A percentile compares a stretch with the other conserved stretches of the same genome.
Evolutionary conservation across 495 filamentous ascomycete species (phyloP).

Genomic region (Margaritispora aquatica): DNA sequence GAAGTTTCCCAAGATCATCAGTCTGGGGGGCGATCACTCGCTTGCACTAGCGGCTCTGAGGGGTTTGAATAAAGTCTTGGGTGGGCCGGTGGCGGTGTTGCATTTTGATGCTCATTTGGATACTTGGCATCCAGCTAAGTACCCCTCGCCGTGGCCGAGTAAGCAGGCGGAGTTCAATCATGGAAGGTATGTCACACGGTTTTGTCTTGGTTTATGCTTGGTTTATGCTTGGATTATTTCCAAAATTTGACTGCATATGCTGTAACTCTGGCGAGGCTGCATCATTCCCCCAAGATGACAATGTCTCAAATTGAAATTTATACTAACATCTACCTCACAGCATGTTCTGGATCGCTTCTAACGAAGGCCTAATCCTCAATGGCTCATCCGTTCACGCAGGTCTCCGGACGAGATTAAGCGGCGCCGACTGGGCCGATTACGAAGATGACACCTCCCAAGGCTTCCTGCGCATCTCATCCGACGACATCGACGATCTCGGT

Average conservation of each 20-base stretch:
- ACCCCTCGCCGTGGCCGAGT: conserved; percentile 65
- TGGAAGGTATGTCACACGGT: too few relatives aligned
- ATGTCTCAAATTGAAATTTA: too few relatives aligned
- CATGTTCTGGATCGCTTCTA: conserved; percentile 78
- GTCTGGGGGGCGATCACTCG: conserved; percentile 76
- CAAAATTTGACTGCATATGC: too few relatives aligned
- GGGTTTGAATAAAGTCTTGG: conserved; percentile 63
- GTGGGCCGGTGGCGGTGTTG: conserved; percentile 65
- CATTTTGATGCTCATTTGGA: conserved; percentile 80
- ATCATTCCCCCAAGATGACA: too few relatives aligned
- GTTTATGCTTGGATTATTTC: too few relatives aligned
- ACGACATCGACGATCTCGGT: conserved; percentile 67
- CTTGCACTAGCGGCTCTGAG: conserved; percentile 71
- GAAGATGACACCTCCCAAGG: conserved; percentile 56
- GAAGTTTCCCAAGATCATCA: conserved; percentile 59
- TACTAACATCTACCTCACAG: too few relatives aligned
- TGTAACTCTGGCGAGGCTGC: too few relatives aligned
- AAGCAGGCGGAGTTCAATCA: conserved; percentile 73
- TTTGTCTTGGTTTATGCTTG: too few relatives aligned
- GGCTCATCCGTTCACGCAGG: conserved; percentile 69
- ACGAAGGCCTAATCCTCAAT: conserved; percentile 67
- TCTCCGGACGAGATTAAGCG: conserved; percentile 64
- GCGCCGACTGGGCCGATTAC: conserved; percentile 60
- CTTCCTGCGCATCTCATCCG: conserved; percentile 57
- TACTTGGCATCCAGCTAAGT: conserved; percentile 78